Conservation (phyloP, 306 rosid genomes). For the Castanea sativa region DNA sequence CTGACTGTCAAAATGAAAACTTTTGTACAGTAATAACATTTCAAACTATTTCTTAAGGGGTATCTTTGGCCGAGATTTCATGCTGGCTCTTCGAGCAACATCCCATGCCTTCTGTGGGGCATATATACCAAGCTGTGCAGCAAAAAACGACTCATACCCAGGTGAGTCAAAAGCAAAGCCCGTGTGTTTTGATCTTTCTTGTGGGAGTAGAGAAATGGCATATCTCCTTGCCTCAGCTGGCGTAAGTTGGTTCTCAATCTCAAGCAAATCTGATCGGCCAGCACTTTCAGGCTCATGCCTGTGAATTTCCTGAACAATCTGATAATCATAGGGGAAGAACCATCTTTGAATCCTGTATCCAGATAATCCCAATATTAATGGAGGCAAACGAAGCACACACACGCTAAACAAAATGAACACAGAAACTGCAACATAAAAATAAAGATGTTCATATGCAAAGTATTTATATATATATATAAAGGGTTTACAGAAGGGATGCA, state of each 20-base stretch:
- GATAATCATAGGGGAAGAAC: constrained; percentile 94
- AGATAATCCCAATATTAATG: constrained; percentile 16
- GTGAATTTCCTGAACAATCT: constrained; percentile 86
- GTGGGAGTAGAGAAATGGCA: constrained; percentile 82
- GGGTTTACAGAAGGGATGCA: background rate
- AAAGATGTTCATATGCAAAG: background rate
- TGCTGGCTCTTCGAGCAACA: constrained; percentile 95
- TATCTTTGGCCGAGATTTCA: constrained; percentile 50
- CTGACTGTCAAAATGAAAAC: constrained; percentile 35
- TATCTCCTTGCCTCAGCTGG: constrained; percentile 77
- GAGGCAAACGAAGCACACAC: background rate
- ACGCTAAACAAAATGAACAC: background rate
- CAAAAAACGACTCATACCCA: constrained; percentile 90
- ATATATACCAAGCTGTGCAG: constrained; percentile 70
- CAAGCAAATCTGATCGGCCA: constrained; percentile 57
- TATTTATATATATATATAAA: background rate
- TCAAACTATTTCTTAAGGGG: constrained; percentile 45
- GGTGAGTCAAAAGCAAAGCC: constrained; percentile 98
- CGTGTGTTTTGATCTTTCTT: constrained; percentile 72
- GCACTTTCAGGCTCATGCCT: constrained; percentile 64
- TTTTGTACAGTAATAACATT: constrained; percentile 52
- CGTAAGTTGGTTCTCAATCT: constrained; percentile 59
- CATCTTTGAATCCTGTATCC: constrained; percentile 82
- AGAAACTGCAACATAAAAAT: background rate
- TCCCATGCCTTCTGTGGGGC: constrained; percentile 97